A percentile compares a stretch with the other conserved stretches of the same genome.
phyloP scores from a whole-genome alignment of 2,329 filamentous ascomycete species.

The Fusarium annulatum region DNA sequence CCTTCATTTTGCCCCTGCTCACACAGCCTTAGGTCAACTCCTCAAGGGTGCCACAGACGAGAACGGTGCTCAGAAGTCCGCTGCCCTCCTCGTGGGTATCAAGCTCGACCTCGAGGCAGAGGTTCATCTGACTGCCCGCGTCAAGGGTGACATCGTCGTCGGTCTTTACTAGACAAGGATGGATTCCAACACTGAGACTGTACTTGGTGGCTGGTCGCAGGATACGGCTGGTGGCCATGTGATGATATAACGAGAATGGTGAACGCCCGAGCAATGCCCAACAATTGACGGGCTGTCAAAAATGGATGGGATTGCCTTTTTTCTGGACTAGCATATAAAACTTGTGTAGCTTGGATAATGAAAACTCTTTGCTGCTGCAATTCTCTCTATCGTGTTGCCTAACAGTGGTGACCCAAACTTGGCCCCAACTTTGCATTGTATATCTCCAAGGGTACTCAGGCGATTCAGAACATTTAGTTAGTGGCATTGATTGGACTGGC shows the following conservation, averaged over 20 bases:
- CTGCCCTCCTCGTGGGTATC: conserved; percentile 69
- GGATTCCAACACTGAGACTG: background rate
- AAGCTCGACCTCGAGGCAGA: conserved; percentile 73
- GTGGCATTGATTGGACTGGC: background rate
- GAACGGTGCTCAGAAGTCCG: conserved; percentile 66
- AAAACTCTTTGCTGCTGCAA: conserved; percentile 30
- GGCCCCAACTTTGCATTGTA: background rate
- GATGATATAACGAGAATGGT: conserved; percentile 39
- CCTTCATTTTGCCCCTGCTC: background rate
- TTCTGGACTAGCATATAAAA: conserved; percentile 29
- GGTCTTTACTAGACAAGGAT: conserved; percentile 41
- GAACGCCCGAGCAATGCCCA: conserved; percentile 28
- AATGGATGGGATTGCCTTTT: conserved; percentile 26
- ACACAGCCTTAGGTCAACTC: conserved; percentile 57
- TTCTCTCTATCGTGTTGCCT: background rate
- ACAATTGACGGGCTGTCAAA: conserved; percentile 33
- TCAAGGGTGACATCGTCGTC: conserved; percentile 70
- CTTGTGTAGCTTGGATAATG: conserved; percentile 33
- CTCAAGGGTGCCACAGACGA: conserved; percentile 68
- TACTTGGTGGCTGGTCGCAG: conserved; percentile 32
- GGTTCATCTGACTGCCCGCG: conserved; percentile 69
- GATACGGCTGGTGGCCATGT: conserved; percentile 24
- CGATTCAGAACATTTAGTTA: background rate
- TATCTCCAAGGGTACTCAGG: background rate
- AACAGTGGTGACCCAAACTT: background rate